Evolutionary conservation across 805 yeast genomes (phyloP), one percentile per base, ranked within the genome.

Genomic region (Lachancea sp.): DNA sequence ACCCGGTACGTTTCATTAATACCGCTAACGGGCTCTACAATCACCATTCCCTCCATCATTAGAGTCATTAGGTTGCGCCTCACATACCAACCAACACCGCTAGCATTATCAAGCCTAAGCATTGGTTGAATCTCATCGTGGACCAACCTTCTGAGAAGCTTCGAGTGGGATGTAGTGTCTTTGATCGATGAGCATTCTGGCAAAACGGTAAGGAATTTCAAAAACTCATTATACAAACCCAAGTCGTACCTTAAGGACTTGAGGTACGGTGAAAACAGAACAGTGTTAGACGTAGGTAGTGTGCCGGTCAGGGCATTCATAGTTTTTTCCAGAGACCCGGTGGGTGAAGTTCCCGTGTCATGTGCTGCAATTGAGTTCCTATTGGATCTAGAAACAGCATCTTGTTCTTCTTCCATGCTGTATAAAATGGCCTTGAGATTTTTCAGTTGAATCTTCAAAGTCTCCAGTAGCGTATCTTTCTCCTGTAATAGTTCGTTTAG

Each of bases 11-110:
- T 74, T 59, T 84, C 94, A 53, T 89, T 88, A 29, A 82, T 72
- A 0, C 90, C 89, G 38, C 86, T 77, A 7, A 89, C 74, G 0
- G 98, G 98, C 61, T 88, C 95, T 29, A 90, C 79, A 3, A 78
- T 70, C 5, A 86, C 87, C 32, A 82, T 71, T 3, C 94, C 94
- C 38, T 88, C 96, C 23, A 83, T 73, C 47, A 90, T 70, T 13
- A 80, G 72, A 34, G 70, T 61, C 69, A 88, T 68, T 41, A 89
- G 71, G 9, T 78, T 64, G 41, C 83, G 71, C 46, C 75, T 72
- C 37, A 70, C 75, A 42, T 80, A 71, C 76, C 79, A 80, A 20
- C 80, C 69, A 37, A 80, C 60, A 13, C 81, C 78, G 2, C 80
- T 77, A 0, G 89, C 79, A 30, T 63, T 56, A 43, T 82, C 89